A percentile compares a stretch with the other conserved stretches of the same genome.
Conservation (phyloP, 441 rosid genomes). For the Brassica balearica region DNA sequence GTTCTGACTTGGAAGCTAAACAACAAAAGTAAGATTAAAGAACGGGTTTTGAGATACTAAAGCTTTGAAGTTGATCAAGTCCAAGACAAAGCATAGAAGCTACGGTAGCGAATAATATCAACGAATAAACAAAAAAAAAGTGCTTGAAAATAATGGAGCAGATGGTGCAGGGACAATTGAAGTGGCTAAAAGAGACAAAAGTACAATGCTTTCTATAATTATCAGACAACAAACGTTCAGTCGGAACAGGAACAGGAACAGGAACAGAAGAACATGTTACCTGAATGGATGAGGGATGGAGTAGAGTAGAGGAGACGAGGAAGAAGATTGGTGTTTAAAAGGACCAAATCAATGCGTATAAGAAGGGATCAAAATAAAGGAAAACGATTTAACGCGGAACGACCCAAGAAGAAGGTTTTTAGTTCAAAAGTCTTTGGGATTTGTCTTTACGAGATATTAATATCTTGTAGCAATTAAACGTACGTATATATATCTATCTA, state of each 20-base stretch:
- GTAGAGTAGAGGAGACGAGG: not conserved
- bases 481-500: no score
- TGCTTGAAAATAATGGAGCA: not conserved
- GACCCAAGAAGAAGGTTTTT: not conserved
- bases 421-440: not conserved
- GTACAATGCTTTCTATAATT: not conserved
- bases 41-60: slow-evolving; percentile 5
- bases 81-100: not conserved
- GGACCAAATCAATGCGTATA: slow-evolving; percentile 35
- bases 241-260: not conserved
- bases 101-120: not conserved
- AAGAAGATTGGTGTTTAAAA: not conserved
- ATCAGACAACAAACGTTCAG: not conserved
- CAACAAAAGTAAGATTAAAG: not conserved
- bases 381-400: slow-evolving; percentile 33
- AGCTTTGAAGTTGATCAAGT: slow-evolving; percentile 22
- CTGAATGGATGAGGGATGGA: not conserved
- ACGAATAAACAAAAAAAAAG: not conserved
- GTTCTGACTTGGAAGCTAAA: slow-evolving; percentile 2
- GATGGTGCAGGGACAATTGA: not conserved
- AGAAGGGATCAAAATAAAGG: slow-evolving; percentile 15
- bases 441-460: no score
- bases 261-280: not conserved
- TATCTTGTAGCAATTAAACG: no score
- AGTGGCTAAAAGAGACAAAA: not conserved